These are phyloP conservation scores for Karstenula rhodostoma DNA, from an alignment of 2,329 filamentous ascomycete species.

Conservation along the genomic window DNA sequence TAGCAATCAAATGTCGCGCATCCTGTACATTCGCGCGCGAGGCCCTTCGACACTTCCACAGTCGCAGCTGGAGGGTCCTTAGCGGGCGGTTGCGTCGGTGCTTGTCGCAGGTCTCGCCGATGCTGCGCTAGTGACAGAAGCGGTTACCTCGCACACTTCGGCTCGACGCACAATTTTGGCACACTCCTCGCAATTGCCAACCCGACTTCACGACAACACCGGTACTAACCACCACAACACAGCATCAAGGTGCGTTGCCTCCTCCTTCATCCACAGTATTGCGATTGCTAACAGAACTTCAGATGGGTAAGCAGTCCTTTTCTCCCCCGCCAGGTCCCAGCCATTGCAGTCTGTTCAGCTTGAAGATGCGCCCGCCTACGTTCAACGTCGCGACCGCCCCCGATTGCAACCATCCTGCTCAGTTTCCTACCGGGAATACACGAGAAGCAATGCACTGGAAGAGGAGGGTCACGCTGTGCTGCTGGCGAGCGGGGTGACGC, in stretches of 20 bases:
- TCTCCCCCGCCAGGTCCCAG: constrained; percentile 31
- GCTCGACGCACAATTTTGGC: constrained; percentile 28
- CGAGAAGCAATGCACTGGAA: neutral
- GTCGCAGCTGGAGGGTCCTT: neutral
- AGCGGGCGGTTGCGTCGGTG: constrained; percentile 1
- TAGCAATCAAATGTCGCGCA: constrained; percentile 5
- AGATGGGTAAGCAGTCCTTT: constrained; percentile 69
- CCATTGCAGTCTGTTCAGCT: constrained; percentile 41
- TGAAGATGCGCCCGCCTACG: constrained; percentile 6
- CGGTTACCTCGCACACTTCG: constrained; percentile 35
- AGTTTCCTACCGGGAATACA: neutral
- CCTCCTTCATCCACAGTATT: constrained; percentile 13
- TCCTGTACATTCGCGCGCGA: neutral
- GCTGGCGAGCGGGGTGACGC: neutral
- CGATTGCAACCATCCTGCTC: neutral
- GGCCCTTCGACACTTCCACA: neutral
- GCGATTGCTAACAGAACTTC: constrained; percentile 44
- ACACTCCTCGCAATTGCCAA: constrained; percentile 16
- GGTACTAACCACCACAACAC: constrained; percentile 54
- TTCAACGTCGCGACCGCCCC: neutral
- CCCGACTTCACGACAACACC: constrained; percentile 44
- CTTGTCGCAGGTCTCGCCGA: neutral
- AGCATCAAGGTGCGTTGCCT: constrained; percentile 61
- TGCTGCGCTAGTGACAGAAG: constrained; percentile 5
- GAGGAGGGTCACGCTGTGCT: neutral